Evolutionary conservation across 805 yeast genomes (phyloP).

Genomic region (Schizosaccharomyces lindneri): DNA sequence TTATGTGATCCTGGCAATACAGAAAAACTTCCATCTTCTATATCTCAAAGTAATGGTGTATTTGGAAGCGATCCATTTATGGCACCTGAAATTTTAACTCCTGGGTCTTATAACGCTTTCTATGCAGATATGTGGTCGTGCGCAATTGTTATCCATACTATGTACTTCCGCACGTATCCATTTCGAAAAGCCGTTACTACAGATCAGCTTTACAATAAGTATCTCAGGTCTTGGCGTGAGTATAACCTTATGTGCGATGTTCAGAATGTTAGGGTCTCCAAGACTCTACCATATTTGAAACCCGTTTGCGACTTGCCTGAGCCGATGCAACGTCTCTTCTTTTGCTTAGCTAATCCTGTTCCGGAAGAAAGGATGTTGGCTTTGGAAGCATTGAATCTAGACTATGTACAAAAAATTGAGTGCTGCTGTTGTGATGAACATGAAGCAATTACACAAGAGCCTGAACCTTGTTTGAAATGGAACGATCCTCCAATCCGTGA

Average conservation of each 20-base stretch:
- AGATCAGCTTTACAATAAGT: slow-evolving; percentile 10
- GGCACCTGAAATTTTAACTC: slow-evolving; percentile 47
- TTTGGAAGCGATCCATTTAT: slow-evolving; percentile 78
- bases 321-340: slow-evolving; percentile 22
- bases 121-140: slow-evolving; percentile 79
- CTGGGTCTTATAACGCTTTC: slow-evolving; percentile 38
- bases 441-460: not conserved
- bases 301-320: slow-evolving; percentile 5
- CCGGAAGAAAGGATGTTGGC: slow-evolving; percentile 60
- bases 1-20: slow-evolving; percentile 25
- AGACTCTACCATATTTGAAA: slow-evolving; percentile 5
- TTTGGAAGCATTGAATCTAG: slow-evolving; percentile 50
- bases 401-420: slow-evolving; percentile 26
- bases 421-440: not conserved
- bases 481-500: not conserved
- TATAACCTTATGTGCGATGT: not conserved
- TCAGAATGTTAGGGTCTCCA: not conserved
- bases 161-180: slow-evolving; percentile 21
- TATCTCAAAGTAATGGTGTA: slow-evolving; percentile 35
- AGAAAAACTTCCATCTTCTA: slow-evolving; percentile 15
- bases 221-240: slow-evolving; percentile 2
- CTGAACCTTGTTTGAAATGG: not conserved
- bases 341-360: slow-evolving; percentile 58
- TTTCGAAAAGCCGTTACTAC: slow-evolving; percentile 11
- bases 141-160: slow-evolving; percentile 79